Evolutionary conservation across 2,329 filamentous ascomycete genomes (phyloP).

Genomic region (Claviceps monticola): DNA sequence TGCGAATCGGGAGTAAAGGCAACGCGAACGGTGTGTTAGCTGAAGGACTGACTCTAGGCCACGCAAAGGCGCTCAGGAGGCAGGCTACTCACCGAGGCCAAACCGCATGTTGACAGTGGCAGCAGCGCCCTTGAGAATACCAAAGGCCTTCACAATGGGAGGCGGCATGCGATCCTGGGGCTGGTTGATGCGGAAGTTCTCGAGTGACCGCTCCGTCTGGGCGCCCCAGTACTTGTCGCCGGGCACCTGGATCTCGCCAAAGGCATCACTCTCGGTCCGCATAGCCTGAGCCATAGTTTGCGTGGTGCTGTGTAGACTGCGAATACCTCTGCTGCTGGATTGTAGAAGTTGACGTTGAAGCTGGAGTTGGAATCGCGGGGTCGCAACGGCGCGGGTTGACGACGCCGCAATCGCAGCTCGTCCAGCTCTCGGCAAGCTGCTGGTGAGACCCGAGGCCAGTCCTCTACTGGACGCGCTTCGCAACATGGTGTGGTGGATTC

Average conservation of each 20-base stretch:
- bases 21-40: too few species aligned
- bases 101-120: constrained; percentile 92
- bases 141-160: constrained; percentile 83
- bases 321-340: constrained; percentile 6
- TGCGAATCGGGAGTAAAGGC: background rate
- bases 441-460: constrained; percentile 1
- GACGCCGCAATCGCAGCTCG: background rate
- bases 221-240: constrained; percentile 97
- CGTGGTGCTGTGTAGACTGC: constrained; percentile 5
- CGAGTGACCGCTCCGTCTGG: constrained; percentile 88
- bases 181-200: constrained; percentile 99
- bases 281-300: constrained; percentile 26
- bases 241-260: constrained; percentile 88
- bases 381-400: background rate
- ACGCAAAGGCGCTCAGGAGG: too few species aligned
- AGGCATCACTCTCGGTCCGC: constrained; percentile 90
- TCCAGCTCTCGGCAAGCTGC: background rate
- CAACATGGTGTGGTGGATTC: constrained; percentile 2
- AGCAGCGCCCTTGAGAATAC: constrained; percentile 92
- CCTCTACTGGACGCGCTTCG: constrained; percentile 3
- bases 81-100: constrained; percentile 51
- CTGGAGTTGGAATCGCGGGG: constrained; percentile 2
- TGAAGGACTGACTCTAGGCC: too few species aligned
- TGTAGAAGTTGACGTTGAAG: background rate
- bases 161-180: constrained; percentile 97